These are phyloP conservation scores for Lactarius quietus DNA, from an alignment of 768 basidiomycete genomes.

Conservation along the genomic window DNA sequence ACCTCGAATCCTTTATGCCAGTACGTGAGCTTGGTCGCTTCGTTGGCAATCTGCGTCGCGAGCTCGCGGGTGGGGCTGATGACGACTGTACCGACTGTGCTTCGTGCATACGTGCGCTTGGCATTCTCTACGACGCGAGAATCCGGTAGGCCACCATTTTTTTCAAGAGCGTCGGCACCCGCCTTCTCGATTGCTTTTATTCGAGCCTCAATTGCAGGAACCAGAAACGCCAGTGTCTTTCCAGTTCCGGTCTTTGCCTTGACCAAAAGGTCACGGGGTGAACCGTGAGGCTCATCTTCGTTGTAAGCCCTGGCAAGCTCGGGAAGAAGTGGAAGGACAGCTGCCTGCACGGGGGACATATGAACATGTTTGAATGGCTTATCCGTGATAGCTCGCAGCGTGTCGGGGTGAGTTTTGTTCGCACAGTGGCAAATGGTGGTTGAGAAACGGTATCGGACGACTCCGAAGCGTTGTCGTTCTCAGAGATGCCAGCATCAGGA, in stretches of 20 bases:
- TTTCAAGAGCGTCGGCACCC: conserved; percentile 39
- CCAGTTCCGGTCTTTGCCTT: conserved; percentile 88
- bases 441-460: not conserved
- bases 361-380: conserved; percentile 61
- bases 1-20: conserved; percentile 66
- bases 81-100: conserved; percentile 66
- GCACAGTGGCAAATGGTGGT: conserved; percentile 34
- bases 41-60: conserved; percentile 85
- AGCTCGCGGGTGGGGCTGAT: conserved; percentile 89
- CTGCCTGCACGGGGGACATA: conserved; percentile 82
- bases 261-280: conserved; percentile 69
- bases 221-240: conserved; percentile 84
- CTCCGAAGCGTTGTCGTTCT: conserved; percentile 3
- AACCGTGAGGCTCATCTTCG: conserved; percentile 28
- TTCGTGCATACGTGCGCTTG: conserved; percentile 38
- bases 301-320: conserved; percentile 54
- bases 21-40: conserved; percentile 62
- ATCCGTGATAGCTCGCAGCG: conserved; percentile 55
- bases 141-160: conserved; percentile 41
- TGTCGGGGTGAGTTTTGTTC: conserved; percentile 35
- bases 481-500: not conserved
- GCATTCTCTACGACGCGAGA: conserved; percentile 33
- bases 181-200: conserved; percentile 51
- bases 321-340: conserved; percentile 75
- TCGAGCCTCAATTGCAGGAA: conserved; percentile 81